Evolutionary conservation across 2,329 filamentous ascomycete species (phyloP).

Genomic region (Aspergillus hiratsukae): DNA sequence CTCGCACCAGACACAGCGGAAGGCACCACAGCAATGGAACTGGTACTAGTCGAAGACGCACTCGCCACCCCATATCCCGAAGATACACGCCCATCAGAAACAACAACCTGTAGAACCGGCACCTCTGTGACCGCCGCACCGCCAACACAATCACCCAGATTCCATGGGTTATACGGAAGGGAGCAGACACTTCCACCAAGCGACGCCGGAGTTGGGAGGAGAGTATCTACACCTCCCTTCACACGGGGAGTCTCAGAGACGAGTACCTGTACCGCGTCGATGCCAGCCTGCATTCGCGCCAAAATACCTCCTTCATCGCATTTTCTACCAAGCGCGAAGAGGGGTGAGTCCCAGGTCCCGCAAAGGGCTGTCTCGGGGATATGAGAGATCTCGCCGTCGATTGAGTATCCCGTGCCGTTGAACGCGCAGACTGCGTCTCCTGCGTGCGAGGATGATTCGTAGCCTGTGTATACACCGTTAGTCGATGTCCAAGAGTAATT

Average conservation of each 20-base stretch:
- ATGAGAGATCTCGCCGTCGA: not conserved
- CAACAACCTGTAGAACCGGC: not conserved
- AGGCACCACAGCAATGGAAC: not conserved
- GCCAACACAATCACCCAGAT: not conserved
- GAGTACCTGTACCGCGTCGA: not conserved
- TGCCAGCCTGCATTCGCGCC: not conserved
- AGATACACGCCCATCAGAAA: not conserved
- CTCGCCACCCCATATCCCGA: not conserved
- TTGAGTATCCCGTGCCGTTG: conserved; percentile 22
- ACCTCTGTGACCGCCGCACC: not conserved
- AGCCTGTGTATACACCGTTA: conserved; percentile 9
- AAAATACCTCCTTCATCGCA: not conserved
- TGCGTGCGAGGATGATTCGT: conserved; percentile 8
- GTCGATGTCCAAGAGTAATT: not conserved
- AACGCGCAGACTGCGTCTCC: conserved; percentile 24
- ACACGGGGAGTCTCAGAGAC: not conserved
- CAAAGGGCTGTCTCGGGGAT: conserved; percentile 16
- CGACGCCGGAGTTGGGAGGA: not conserved
- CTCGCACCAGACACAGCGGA: not conserved
- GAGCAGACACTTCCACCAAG: not conserved
- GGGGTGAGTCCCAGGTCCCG: not conserved
- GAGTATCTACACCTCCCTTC: not conserved
- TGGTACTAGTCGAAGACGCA: not conserved
- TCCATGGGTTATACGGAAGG: not conserved
- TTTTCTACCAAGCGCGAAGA: not conserved